Evolutionary conservation across 768 basidiomycete genomes (phyloP).

Genomic region (Agaricus subrufescens): DNA sequence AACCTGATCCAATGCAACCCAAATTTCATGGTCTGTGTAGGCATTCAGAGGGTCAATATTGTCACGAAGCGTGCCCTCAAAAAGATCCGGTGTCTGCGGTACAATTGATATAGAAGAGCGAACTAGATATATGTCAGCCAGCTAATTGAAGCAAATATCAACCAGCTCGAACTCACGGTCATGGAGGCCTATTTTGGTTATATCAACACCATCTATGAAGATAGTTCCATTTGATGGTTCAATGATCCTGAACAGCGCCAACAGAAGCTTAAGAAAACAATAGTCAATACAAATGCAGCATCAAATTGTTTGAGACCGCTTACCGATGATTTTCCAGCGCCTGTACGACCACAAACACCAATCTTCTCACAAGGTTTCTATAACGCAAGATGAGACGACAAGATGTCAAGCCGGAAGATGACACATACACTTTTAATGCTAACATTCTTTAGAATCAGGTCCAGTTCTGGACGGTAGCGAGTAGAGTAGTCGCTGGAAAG

Average conservation of each 20-base stretch:
- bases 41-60: constrained; percentile 86
- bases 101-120: constrained; percentile 82
- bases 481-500: constrained; percentile 60
- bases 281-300: neutral
- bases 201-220: constrained; percentile 70
- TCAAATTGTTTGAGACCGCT: constrained; percentile 12
- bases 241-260: constrained; percentile 75
- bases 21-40: constrained; percentile 77
- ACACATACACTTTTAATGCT: constrained; percentile 60
- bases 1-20: constrained; percentile 77
- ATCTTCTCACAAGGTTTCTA: constrained; percentile 79
- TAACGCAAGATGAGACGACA: neutral
- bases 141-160: too few species aligned
- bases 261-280: constrained; percentile 38
- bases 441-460: constrained; percentile 74
- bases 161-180: constrained; percentile 40
- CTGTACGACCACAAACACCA: constrained; percentile 86
- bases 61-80: constrained; percentile 72
- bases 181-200: constrained; percentile 69
- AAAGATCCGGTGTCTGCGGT: constrained; percentile 71
- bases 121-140: constrained; percentile 36
- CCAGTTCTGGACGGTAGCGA: constrained; percentile 75
- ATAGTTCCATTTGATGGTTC: constrained; percentile 68
- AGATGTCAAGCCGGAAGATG: neutral
- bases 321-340: constrained; percentile 75